Base-by-base conservation (phyloP, 2,329 filamentous ascomycete genomes). In the Aspergillus vadensis region DNA sequence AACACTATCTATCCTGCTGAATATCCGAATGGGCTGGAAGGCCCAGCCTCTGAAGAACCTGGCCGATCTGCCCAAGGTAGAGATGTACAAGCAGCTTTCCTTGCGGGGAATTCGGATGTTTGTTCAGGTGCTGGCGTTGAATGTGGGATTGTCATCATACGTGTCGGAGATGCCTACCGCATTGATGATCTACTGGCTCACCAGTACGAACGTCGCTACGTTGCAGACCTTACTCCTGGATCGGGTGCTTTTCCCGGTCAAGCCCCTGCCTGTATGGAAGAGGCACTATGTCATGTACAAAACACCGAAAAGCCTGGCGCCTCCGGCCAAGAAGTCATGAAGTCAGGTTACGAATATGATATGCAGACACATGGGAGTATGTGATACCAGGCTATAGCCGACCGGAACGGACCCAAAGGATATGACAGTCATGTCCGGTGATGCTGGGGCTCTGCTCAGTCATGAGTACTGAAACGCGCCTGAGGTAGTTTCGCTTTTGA, bases 111-210 rank as follows among this genome's bases (percentile, higher is more conserved):
- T 77, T n/a, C 73, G 69, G 23, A 59, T 67, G 2, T 62, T 70
- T 10, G 58, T 81, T 4, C 74, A 77, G 55, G 48, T 75, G 7
- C 60, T 80, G n/a, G 76, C 78, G 3, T 58, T 82, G 30, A 71
- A 75, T 41, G 65, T 80, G 54, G 80, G 76, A 3, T 7, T 69
- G 10, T 65, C 72, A 5, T 66, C 68, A 12, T 76, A 66, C 44
- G 27, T 66, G 21, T 66, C 68, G 61, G 64, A 78, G 38, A 70
- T 82, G 61, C 82, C 82, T 5, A 69, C 70, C 27, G 81, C 78
- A 0, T 71, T 83, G 60, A 66, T 83, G 67, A 65, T 83, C 6
- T 84, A 83, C 65, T 84, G 82, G 82, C 79, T 82, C 32, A 77
- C 74, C 4, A 82, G 79, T 60, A 75, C 74, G 27, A 70, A 74